Conservation (phyloP, 2,329 filamentous ascomycete genomes). For the Fusarium continuum region DNA sequence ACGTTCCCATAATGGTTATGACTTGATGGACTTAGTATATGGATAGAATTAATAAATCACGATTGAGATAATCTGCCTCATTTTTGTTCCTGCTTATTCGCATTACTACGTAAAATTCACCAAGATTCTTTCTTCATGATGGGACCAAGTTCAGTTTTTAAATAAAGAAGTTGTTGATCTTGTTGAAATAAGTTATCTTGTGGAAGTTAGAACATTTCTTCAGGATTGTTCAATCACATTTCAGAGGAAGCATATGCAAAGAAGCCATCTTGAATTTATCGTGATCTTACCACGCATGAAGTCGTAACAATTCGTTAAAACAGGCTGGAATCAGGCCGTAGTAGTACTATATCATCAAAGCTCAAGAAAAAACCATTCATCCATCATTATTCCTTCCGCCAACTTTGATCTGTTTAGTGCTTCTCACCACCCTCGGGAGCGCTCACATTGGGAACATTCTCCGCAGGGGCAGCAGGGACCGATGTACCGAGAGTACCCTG, state of each 20-base stretch:
- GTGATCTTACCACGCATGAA: conserved; percentile 31
- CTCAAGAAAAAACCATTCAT: not conserved
- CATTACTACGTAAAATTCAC: no score
- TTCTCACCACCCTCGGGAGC: conserved; percentile 40
- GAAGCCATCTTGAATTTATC: conserved; percentile 27
- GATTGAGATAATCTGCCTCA: not conserved
- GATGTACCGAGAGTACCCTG: conserved; percentile 30
- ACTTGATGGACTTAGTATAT: conserved; percentile 11
- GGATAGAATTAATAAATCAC: conserved; percentile 23
- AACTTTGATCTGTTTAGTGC: conserved; percentile 14
- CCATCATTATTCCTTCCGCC: conserved; percentile 5
- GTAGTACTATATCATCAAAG: conserved; percentile 12
- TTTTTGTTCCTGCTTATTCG: no score
- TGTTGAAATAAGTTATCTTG: not conserved
- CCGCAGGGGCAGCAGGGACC: conserved; percentile 32
- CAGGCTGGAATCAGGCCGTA: conserved; percentile 9
- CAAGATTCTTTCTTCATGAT: no score
- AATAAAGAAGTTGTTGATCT: no score
- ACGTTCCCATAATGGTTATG: conserved; percentile 1
- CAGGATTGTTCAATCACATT: not conserved
- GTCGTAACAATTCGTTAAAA: conserved; percentile 39
- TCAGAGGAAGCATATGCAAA: not conserved
- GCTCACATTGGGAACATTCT: conserved; percentile 34
- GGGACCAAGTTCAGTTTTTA: no score
- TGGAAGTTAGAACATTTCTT: no score